Conservation (phyloP, 495 filamentous ascomycete species). For the Podospora australis region DNA sequence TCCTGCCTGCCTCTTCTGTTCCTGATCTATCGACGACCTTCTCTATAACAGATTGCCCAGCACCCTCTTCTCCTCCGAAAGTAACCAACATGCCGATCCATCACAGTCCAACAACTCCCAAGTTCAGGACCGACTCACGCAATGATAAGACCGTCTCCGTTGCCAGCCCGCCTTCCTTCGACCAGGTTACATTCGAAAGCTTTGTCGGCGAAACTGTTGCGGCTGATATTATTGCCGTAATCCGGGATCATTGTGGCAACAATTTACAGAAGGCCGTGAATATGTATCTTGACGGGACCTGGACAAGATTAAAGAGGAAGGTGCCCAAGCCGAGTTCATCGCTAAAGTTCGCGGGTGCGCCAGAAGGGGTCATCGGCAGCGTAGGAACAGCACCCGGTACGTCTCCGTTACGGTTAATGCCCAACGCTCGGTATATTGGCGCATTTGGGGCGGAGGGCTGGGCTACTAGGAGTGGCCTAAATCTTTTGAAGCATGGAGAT, state of each 20-base stretch:
- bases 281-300: slow-evolving; percentile 92
- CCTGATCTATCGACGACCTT: background rate
- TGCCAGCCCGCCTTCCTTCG: slow-evolving; percentile 42
- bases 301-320: slow-evolving; percentile 50
- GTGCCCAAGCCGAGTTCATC: slow-evolving; percentile 13
- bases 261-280: slow-evolving; percentile 65
- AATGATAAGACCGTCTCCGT: background rate
- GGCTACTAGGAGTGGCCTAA: slow-evolving; percentile 78
- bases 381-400: background rate
- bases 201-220: slow-evolving; percentile 65
- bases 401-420: slow-evolving; percentile 33
- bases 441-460: slow-evolving; percentile 88
- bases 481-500: slow-evolving; percentile 70
- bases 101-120: too few relatives aligned
- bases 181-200: slow-evolving; percentile 58
- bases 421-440: slow-evolving; percentile 71
- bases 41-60: background rate
- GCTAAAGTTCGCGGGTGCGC: slow-evolving; percentile 10
- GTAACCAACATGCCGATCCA: too few relatives aligned
- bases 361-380: slow-evolving; percentile 2
- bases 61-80: slow-evolving; percentile 6
- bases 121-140: too few relatives aligned
- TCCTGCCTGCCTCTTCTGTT: too few relatives aligned
- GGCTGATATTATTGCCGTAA: slow-evolving; percentile 40
- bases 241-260: slow-evolving; percentile 53